Conservation (phyloP, 768 basidiomycete species). For the Dendrothele bispora region DNA sequence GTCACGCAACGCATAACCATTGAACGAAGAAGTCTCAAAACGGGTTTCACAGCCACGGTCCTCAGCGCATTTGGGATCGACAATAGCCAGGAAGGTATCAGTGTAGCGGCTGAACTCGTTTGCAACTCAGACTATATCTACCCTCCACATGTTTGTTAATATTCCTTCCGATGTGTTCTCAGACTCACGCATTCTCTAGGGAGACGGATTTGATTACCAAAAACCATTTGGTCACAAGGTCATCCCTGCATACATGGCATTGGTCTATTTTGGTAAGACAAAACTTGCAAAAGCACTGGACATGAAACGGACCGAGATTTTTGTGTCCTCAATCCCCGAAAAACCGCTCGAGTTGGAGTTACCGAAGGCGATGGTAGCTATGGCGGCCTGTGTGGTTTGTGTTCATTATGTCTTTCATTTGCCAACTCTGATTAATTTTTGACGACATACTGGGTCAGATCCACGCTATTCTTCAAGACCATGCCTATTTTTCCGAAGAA, state of each 20-base stretch:
- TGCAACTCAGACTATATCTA: background rate
- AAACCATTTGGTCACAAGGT: background rate
- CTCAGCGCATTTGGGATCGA: background rate
- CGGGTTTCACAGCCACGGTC: background rate
- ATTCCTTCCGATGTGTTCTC: too few species aligned
- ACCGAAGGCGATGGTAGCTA: slow-evolving; percentile 1
- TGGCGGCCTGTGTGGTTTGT: slow-evolving; percentile 2
- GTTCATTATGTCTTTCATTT: background rate
- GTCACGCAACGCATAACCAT: background rate
- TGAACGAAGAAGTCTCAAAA: background rate
- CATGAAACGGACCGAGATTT: background rate
- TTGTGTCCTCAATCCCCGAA: background rate
- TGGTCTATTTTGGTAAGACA: background rate
- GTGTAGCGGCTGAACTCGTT: background rate
- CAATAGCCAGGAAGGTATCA: background rate
- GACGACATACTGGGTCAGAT: too few species aligned
- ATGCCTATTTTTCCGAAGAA: background rate
- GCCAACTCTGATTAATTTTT: background rate
- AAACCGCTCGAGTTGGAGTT: background rate
- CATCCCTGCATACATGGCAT: background rate
- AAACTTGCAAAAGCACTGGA: background rate
- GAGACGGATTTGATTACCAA: background rate
- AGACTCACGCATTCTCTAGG: background rate
- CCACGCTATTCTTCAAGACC: background rate
- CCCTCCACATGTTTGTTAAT: background rate